Percentiles rank a stretch among this genome's conserved stretches.
Conservation (phyloP, 306 rosid species). For the Dryas alaskensis region DNA sequence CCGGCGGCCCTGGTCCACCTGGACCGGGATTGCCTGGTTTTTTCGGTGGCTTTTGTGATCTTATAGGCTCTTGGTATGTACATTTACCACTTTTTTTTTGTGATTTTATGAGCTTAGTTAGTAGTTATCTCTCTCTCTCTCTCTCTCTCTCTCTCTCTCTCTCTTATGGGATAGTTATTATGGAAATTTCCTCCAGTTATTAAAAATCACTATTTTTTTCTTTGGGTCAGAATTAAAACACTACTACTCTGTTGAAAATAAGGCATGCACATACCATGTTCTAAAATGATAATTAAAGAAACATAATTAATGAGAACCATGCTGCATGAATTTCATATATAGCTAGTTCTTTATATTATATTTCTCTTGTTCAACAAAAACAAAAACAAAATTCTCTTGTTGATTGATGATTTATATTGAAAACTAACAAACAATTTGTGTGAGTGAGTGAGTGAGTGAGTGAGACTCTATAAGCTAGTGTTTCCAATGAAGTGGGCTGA, state of each 20-base stretch:
- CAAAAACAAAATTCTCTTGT: too few species aligned
- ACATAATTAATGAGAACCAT: neutral
- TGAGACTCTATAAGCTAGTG: too few species aligned
- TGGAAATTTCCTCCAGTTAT: neutral
- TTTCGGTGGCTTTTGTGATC: constrained; percentile 44
- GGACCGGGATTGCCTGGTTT: constrained; percentile 24
- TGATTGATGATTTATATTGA: too few species aligned
- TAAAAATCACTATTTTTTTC: neutral
- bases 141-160: neutral
- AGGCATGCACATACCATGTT: neutral
- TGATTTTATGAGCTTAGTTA: too few species aligned
- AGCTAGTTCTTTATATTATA: neutral
- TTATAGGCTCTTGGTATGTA: constrained; percentile 47
- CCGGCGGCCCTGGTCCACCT: constrained; percentile 5
- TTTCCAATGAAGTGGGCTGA: too few species aligned
- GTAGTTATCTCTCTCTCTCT: neutral
- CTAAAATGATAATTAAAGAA: too few species aligned
- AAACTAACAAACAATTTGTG: too few species aligned
- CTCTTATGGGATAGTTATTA: neutral
- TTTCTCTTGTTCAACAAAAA: neutral
- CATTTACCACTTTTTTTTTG: neutral
- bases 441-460: too few species aligned
- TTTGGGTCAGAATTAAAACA: too few species aligned
- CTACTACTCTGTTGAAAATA: neutral
- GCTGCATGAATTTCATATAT: neutral